Percentiles rank a stretch among this genome's conserved stretches.
Conservation (phyloP, 768 basidiomycete species). For the Cytidiella melzeri region DNA sequence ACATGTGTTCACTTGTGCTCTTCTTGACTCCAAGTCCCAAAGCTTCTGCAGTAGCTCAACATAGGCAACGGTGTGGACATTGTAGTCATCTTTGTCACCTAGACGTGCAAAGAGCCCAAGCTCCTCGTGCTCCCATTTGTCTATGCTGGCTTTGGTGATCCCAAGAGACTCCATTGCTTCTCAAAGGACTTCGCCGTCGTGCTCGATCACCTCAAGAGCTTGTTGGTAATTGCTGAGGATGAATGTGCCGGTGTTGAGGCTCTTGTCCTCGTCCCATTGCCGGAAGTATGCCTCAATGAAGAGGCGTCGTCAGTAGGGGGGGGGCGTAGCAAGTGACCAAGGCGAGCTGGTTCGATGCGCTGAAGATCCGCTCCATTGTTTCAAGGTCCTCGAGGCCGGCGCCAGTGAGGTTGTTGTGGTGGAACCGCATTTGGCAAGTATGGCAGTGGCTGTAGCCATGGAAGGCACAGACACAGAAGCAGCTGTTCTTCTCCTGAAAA, state of each 20-base stretch:
- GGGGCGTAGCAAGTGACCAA: slow-evolving; percentile 10
- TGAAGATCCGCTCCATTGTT: slow-evolving; percentile 24
- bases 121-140: slow-evolving; percentile 14
- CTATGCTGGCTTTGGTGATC: slow-evolving; percentile 18
- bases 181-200: slow-evolving; percentile 6
- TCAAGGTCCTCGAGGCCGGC: slow-evolving; percentile 33
- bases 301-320: slow-evolving; percentile 6
- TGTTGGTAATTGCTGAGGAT: slow-evolving; percentile 26
- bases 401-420: slow-evolving; percentile 25
- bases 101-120: slow-evolving; percentile 23
- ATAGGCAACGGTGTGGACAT: slow-evolving; percentile 26
- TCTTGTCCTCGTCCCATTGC: slow-evolving; percentile 18
- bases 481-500: not conserved
- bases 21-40: slow-evolving; percentile 2
- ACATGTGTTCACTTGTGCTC: slow-evolving; percentile 2
- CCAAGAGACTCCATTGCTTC: slow-evolving; percentile 9
- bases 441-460: slow-evolving; percentile 32
- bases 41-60: slow-evolving; percentile 26
- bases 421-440: slow-evolving; percentile 27
- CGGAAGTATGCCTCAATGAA: slow-evolving; percentile 10
- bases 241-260: slow-evolving; percentile 23
- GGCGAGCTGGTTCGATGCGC: slow-evolving; percentile 24
- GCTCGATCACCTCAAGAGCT: slow-evolving; percentile 22
- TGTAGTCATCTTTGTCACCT: slow-evolving; percentile 20
- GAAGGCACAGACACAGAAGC: slow-evolving; percentile 23